A percentile compares a stretch with the other conserved stretches of the same genome.
Conservation (phyloP, 371 early-diverging fungal genomes). For the Apophysomyces elegans region DNA sequence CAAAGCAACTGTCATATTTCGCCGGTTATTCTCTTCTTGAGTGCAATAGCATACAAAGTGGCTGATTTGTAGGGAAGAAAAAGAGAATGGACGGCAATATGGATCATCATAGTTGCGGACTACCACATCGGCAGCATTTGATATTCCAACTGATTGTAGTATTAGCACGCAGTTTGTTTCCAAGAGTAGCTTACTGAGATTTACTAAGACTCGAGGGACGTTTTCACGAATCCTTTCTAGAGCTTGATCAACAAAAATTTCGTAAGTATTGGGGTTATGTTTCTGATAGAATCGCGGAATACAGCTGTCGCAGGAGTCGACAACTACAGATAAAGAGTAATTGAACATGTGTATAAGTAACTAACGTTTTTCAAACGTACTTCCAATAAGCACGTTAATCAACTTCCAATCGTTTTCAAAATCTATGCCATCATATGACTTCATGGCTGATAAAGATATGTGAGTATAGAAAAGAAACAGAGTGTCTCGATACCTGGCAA, state of each 20-base stretch:
- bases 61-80: too few relatives aligned
- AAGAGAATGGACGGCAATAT: too few relatives aligned
- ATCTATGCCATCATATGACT: conserved; percentile 20
- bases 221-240: conserved; percentile 15
- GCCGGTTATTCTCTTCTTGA: too few relatives aligned
- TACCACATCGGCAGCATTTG: neutral
- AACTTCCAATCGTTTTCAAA: conserved; percentile 43
- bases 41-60: too few relatives aligned
- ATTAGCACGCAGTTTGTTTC: neutral
- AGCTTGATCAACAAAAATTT: conserved; percentile 14
- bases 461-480: conserved; percentile 28
- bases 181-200: conserved; percentile 15
- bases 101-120: too few relatives aligned
- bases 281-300: conserved; percentile 10
- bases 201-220: conserved; percentile 16
- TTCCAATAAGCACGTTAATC: conserved; percentile 48
- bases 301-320: conserved; percentile 19
- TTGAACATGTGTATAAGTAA: neutral
- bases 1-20: too few relatives aligned
- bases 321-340: conserved; percentile 6
- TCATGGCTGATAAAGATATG: conserved; percentile 18
- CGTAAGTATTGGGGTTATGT: conserved; percentile 3
- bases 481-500: conserved; percentile 27
- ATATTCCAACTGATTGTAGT: neutral
- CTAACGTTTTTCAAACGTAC: conserved; percentile 33